These are phyloP conservation scores for Claviceps paspali DNA, from an alignment of 2,329 filamentous ascomycete genomes.

Conservation along the genomic window DNA sequence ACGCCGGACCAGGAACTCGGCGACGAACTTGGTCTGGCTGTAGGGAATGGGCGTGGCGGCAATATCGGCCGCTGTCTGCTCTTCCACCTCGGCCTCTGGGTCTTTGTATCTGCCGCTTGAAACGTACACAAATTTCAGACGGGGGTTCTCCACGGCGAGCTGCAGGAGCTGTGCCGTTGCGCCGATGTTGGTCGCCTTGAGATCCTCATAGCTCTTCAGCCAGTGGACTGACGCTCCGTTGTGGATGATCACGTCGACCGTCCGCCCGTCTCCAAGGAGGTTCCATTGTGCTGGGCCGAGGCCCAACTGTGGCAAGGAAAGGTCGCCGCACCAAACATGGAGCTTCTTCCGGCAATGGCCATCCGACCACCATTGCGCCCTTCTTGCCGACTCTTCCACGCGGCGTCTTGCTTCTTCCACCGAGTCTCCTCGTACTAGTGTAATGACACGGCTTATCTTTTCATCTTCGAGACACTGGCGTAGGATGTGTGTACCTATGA, in stretches of 20 bases:
- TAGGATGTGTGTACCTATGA: conserved; percentile 6
- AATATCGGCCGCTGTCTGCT: neutral
- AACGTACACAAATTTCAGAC: conserved; percentile 3
- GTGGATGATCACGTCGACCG: conserved; percentile 6
- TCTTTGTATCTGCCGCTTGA: neutral
- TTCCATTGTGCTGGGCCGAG: neutral
- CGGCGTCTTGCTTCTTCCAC: conserved; percentile 1
- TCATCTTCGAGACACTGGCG: conserved; percentile 5
- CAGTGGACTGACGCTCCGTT: conserved; percentile 7
- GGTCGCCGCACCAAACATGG: conserved; percentile 6
- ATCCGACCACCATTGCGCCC: conserved; percentile 5
- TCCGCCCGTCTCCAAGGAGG: neutral
- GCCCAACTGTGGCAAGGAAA: neutral
- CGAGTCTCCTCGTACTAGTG: conserved; percentile 2
- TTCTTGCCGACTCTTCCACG: conserved; percentile 3
- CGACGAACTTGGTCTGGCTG: conserved; percentile 12
- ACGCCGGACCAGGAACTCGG: conserved; percentile 9
- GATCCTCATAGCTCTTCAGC: conserved; percentile 4
- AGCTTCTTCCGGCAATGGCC: conserved; percentile 4
- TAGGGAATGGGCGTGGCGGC: conserved; percentile 6
- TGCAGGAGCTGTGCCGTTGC: conserved; percentile 5
- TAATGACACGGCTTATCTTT: conserved; percentile 1
- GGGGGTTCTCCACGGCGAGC: neutral
- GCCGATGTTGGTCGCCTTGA: conserved; percentile 6
- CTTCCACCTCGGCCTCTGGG: neutral